Evolutionary conservation across 2,329 filamentous ascomycete species (phyloP).

Genomic region (Aspergillus clavatus): DNA sequence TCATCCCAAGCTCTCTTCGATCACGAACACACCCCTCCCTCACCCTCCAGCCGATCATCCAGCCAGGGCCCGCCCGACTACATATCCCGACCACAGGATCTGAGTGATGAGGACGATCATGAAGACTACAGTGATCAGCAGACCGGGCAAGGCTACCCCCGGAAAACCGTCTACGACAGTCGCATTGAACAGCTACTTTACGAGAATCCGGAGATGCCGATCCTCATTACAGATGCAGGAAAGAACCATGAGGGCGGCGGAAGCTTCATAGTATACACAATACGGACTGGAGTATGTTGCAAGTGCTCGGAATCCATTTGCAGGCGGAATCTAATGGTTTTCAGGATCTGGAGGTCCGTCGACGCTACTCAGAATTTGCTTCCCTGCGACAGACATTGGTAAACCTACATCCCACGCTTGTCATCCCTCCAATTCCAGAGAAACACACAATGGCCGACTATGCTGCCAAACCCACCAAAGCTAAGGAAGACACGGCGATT

Average conservation of each 20-base stretch:
- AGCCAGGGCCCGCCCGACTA: conserved; percentile 62
- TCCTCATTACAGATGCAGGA: conserved; percentile 88
- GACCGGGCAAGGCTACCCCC: conserved; percentile 46
- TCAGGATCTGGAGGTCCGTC: conserved; percentile 89
- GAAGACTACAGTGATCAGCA: conserved; percentile 47
- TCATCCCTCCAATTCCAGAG: conserved; percentile 95
- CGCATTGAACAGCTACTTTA: conserved; percentile 96
- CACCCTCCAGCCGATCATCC: conserved; percentile 67
- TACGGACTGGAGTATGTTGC: conserved; percentile 74
- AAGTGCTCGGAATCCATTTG: conserved; percentile 1
- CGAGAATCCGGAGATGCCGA: conserved; percentile 84
- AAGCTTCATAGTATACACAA: conserved; percentile 95
- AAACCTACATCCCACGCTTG: conserved; percentile 86
- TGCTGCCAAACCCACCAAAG: conserved; percentile 93
- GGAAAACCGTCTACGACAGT: conserved; percentile 84
- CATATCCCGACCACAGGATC: conserved; percentile 48
- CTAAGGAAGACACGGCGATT: conserved; percentile 94
- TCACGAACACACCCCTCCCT: conserved; percentile 59
- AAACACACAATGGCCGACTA: conserved; percentile 99
- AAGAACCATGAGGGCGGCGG: conserved; percentile 92
- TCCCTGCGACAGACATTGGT: conserved; percentile 85
- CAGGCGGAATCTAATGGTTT: conserved; percentile 6
- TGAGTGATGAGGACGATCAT: conserved; percentile 57
- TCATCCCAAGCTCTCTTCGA: conserved; percentile 55
- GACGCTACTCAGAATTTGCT: conserved; percentile 94